phyloP scores from a whole-genome alignment of 1,284 basidiomycete genomes.

The Taiwanofungus camphoratus region DNA sequence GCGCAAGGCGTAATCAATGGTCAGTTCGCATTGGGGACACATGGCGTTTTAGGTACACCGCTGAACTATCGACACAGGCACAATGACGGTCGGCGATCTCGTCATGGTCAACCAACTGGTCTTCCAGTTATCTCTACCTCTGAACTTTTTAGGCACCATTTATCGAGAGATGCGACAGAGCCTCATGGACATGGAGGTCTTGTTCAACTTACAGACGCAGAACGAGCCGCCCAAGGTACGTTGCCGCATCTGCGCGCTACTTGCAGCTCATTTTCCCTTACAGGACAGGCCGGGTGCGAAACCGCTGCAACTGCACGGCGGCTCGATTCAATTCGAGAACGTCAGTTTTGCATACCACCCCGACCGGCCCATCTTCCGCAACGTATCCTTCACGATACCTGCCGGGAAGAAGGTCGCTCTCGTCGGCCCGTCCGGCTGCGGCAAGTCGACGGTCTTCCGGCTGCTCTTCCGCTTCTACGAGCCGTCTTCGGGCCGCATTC shows the following conservation, averaged over 20 bases:
- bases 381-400: slow-evolving; percentile 89
- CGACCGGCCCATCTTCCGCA: slow-evolving; percentile 83
- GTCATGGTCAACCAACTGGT: slow-evolving; percentile 99
- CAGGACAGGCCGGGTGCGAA: slow-evolving; percentile 68
- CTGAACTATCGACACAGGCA: slow-evolving; percentile 45
- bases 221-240: slow-evolving; percentile 67
- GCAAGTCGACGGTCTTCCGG: slow-evolving; percentile 96
- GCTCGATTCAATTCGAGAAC: slow-evolving; percentile 90
- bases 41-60: too few species aligned
- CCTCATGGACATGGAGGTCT: slow-evolving; percentile 92
- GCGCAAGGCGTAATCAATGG: slow-evolving; percentile 93
- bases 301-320: slow-evolving; percentile 70
- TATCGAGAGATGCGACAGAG: slow-evolving; percentile 96
- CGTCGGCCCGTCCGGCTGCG: slow-evolving; percentile 94
- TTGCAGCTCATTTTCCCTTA: neutral
- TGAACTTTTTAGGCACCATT: slow-evolving; percentile 96
- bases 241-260: neutral
- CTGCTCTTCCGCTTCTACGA: slow-evolving; percentile 95
- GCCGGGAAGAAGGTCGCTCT: slow-evolving; percentile 95
- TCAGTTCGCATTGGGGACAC: slow-evolving; percentile 25
- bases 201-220: slow-evolving; percentile 88
- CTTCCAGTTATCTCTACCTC: slow-evolving; percentile 92
- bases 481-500: slow-evolving; percentile 74
- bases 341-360: slow-evolving; percentile 91
- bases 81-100: slow-evolving; percentile 96